Conservation (phyloP, 73 alveolate genomes). For the Blepharisma japonicum region DNA sequence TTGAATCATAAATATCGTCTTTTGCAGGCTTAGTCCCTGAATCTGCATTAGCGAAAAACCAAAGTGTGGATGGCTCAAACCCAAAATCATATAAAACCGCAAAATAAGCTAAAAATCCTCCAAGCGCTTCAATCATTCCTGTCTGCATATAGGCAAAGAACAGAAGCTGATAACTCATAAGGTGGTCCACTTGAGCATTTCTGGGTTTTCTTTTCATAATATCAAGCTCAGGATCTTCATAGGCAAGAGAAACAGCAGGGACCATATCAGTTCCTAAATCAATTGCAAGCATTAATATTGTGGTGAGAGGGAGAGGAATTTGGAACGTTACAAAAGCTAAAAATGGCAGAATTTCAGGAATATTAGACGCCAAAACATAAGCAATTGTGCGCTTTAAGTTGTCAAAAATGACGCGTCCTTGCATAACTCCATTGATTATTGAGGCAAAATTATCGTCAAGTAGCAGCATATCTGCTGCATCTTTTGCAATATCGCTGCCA, state of each 20-base stretch:
- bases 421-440: slow-evolving; percentile 93
- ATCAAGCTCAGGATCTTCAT: slow-evolving; percentile 92
- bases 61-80: slow-evolving; percentile 43
- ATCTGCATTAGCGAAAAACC: background rate
- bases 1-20: slow-evolving; percentile 45
- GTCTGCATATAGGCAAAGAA: slow-evolving; percentile 63
- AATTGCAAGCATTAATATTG: slow-evolving; percentile 70
- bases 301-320: slow-evolving; percentile 85
- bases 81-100: slow-evolving; percentile 85
- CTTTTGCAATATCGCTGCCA: slow-evolving; percentile 99
- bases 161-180: slow-evolving; percentile 69
- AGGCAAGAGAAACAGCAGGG: slow-evolving; percentile 93
- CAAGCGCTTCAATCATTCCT: slow-evolving; percentile 72
- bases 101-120: slow-evolving; percentile 78
- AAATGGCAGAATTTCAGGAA: slow-evolving; percentile 87
- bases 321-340: slow-evolving; percentile 66
- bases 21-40: slow-evolving; percentile 27
- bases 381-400: slow-evolving; percentile 79
- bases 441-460: slow-evolving; percentile 97
- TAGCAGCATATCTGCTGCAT: slow-evolving; percentile 98
- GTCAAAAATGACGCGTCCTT: slow-evolving; percentile 94
- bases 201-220: slow-evolving; percentile 90
- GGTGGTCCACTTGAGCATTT: slow-evolving; percentile 80
- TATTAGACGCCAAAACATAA: slow-evolving; percentile 70
- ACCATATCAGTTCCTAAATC: slow-evolving; percentile 87